Base-by-base conservation (phyloP, 2,329 filamentous ascomycete species). In the Neopestalotiopsis sp. region DNA sequence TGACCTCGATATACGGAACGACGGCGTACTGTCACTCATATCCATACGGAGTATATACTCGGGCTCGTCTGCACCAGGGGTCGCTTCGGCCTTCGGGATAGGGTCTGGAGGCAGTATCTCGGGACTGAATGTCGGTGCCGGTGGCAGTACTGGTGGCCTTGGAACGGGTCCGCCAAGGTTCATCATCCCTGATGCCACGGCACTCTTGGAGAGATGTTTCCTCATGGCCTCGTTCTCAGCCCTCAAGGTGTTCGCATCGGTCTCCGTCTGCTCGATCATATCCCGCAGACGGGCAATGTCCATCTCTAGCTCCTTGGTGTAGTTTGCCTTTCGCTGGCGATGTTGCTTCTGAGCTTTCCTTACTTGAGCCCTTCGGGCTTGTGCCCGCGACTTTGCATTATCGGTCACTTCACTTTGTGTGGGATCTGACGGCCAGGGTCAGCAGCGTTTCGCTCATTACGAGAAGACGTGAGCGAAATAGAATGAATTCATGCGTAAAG, bases 301-400 rank as follows among this genome's bases (percentile, higher is more conserved):
- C 69, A 83, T 78, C 78, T 89, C 86, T 38, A 89, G 83, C 77
- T 88, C 80, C 73, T 83, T 84, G 71, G 85, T 81, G 74, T 89
- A 87, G 74, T 88, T 84, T 65, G 84, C 85, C 73, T 88, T 88
- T 73, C 86, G 84, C 75, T 86, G 83, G 17, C 86, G 85, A 72
- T 89, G 86, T 74, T 87, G 83, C 49, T 84, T 82, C 79, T 89
- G 86, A 1, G 86, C 86, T 28, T 80, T 82, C 2, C 86, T 78
- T 65, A 89, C 86, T 71, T 89, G 86, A 3, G 83, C 82, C 0
- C 86, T 82, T 4, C 86, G 83, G 17, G 80, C 70, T 73, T 84
- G 81, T 28, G 83, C 79, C 75, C 85, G 86, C 66, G 82, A 79
- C 72, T 77, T 72, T 7, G 74, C 30, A 30, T 57, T 57, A 20